Evolutionary conservation across 768 basidiomycete species (phyloP).

Genomic region (Auriscalpium orientale): DNA sequence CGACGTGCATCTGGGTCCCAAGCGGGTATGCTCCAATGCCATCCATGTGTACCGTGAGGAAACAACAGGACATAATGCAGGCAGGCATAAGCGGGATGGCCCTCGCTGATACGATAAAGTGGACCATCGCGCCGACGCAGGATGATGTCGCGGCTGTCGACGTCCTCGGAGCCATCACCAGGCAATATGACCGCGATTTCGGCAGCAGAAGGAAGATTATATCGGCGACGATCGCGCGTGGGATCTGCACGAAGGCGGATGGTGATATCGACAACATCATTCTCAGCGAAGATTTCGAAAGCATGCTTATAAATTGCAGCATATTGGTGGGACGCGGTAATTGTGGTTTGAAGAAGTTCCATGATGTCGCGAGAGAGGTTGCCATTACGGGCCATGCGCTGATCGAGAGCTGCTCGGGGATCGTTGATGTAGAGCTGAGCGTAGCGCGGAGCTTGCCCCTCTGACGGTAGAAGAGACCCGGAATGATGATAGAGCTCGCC

Average conservation of each 20-base stretch:
- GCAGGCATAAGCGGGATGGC: slow-evolving; percentile 27
- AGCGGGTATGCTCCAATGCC: slow-evolving; percentile 22
- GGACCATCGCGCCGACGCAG: slow-evolving; percentile 18
- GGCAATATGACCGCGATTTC: slow-evolving; percentile 38
- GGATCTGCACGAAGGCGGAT: slow-evolving; percentile 7
- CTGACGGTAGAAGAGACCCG: slow-evolving; percentile 24
- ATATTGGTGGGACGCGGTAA: slow-evolving; percentile 7
- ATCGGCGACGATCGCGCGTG: slow-evolving; percentile 24
- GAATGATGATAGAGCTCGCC: slow-evolving; percentile 30
- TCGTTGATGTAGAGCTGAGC: slow-evolving; percentile 38
- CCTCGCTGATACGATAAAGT: slow-evolving; percentile 26
- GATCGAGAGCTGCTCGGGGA: slow-evolving; percentile 25
- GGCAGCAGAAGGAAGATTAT: slow-evolving; percentile 37
- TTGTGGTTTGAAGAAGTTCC: slow-evolving; percentile 6
- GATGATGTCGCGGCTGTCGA: slow-evolving; percentile 28
- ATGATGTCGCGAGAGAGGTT: slow-evolving; percentile 7
- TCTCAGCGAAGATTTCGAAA: slow-evolving; percentile 7
- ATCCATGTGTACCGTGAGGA: slow-evolving; percentile 32
- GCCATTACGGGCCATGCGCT: slow-evolving; percentile 8
- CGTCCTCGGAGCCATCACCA: slow-evolving; percentile 14
- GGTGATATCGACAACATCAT: slow-evolving; percentile 5
- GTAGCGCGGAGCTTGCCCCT: slow-evolving; percentile 22
- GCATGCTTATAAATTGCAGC: slow-evolving; percentile 9
- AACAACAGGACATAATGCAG: slow-evolving; percentile 40
- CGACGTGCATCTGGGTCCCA: not conserved